phyloP scores from a whole-genome alignment of 1,284 basidiomycete species.

The Trichosporon asahii region DNA sequence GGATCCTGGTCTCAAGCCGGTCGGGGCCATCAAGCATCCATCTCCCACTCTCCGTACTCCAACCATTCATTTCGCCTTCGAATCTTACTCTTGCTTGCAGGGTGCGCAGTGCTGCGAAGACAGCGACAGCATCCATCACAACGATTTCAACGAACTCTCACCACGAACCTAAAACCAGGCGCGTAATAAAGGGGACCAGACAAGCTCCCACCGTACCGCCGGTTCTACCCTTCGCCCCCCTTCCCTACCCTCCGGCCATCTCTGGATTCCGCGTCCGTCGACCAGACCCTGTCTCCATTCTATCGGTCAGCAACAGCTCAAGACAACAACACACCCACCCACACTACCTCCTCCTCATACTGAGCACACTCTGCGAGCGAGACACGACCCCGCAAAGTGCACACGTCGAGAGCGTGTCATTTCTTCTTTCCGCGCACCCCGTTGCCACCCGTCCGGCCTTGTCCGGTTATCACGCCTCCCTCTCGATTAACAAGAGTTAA shows the following conservation, averaged over 20 bases:
- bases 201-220: not conserved
- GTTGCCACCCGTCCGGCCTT: not conserved
- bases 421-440: not conserved
- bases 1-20: not conserved
- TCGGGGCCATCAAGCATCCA: not conserved
- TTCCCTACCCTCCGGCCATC: slow-evolving; percentile 7
- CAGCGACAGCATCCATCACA: not conserved
- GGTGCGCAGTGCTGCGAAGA: not conserved
- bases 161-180: not conserved
- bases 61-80: not conserved
- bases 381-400: not conserved
- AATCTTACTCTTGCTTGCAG: not conserved
- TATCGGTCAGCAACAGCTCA: not conserved
- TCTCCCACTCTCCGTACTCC: not conserved
- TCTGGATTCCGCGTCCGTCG: not conserved
- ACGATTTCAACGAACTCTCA: not conserved
- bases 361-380: not conserved
- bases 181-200: slow-evolving; percentile 6
- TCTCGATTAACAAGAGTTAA: too few species aligned
- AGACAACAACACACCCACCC: not conserved
- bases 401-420: not conserved
- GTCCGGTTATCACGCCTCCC: not conserved
- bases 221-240: not conserved
- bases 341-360: not conserved
- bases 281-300: slow-evolving; percentile 4